Percentiles rank a stretch among this genome's conserved stretches.
These are phyloP conservation scores for Avena atlantica DNA, from an alignment of 176 grass and related monocot genomes.

Conservation along the genomic window DNA sequence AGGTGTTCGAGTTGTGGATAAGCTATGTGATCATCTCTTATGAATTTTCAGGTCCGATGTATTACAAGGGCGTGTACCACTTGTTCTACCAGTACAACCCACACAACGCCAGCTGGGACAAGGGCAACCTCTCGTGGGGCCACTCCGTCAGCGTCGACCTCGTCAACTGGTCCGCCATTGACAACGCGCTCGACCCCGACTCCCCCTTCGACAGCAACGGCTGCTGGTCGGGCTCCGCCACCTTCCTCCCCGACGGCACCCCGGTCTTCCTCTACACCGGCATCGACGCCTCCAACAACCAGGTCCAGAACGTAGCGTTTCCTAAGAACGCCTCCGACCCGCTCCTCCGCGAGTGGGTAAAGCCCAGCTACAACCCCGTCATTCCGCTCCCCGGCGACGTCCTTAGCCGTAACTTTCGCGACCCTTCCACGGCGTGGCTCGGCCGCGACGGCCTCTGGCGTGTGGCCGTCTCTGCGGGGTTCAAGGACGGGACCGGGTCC, in stretches of 20 bases:
- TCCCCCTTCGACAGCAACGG: constrained; percentile 63
- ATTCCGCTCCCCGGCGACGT: constrained; percentile 39
- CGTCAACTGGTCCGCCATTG: constrained; percentile 67
- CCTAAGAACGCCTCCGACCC: no score
- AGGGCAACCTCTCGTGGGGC: constrained; percentile 61
- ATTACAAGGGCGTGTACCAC: constrained; percentile 71
- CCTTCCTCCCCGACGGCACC: constrained; percentile 53
- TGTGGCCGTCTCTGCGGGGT: constrained; percentile 39
- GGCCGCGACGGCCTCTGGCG: constrained; percentile 71
- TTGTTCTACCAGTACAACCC: constrained; percentile 59
- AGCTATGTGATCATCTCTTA: no score
- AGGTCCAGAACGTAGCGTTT: no score
- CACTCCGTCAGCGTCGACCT: constrained; percentile 79
- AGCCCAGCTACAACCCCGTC: constrained; percentile 62
- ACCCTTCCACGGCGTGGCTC: constrained; percentile 74
- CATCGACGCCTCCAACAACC: background rate
- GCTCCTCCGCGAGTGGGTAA: background rate
- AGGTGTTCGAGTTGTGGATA: no score
- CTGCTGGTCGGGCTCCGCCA: constrained; percentile 79
- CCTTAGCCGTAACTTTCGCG: constrained; percentile 44
- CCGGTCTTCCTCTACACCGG: constrained; percentile 67
- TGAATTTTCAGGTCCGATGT: constrained; percentile 57
- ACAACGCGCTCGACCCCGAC: constrained; percentile 53
- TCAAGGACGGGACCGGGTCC: constrained; percentile 5
- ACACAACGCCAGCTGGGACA: constrained; percentile 34